A percentile compares a stretch with the other conserved stretches of the same genome.
These are phyloP conservation scores for Cutaneotrichosporon cyanovorans DNA, from an alignment of 1,284 basidiomycete genomes.

Conservation along the genomic window DNA sequence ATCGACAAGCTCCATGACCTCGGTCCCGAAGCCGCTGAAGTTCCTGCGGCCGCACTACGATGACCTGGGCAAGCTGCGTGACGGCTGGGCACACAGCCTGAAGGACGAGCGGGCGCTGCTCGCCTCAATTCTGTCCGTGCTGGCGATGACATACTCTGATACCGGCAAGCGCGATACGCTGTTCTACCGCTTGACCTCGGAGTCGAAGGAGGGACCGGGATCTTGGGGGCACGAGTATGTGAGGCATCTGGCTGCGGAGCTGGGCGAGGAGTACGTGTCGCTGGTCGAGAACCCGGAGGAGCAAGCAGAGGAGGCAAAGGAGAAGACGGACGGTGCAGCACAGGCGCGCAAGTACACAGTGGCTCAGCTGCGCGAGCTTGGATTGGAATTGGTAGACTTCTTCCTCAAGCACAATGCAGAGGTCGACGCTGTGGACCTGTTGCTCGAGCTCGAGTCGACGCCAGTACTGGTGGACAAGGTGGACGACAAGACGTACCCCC, in stretches of 20 bases:
- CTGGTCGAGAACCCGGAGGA: conserved; percentile 39
- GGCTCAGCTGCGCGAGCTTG: conserved; percentile 68
- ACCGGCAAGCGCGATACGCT: conserved; percentile 91
- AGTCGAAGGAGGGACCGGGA: conserved; percentile 79
- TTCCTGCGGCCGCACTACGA: conserved; percentile 94
- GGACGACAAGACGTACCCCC: conserved; percentile 67
- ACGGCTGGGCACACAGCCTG: conserved; percentile 59
- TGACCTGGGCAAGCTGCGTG: conserved; percentile 72
- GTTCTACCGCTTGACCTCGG: conserved; percentile 76
- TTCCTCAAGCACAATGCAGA: conserved; percentile 92
- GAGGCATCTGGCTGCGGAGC: conserved; percentile 89
- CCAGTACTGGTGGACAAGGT: conserved; percentile 67
- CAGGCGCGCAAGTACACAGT: conserved; percentile 28
- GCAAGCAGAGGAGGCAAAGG: conserved; percentile 32
- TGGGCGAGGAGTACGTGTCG: conserved; percentile 78
- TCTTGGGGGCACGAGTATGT: conserved; percentile 99
- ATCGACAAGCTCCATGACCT: conserved; percentile 99
- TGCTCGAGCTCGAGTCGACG: conserved; percentile 91
- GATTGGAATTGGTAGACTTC: conserved; percentile 82
- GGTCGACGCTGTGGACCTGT: conserved; percentile 92
- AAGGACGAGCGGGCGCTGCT: conserved; percentile 82
- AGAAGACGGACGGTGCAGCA: conserved; percentile 5
- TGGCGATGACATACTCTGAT: conserved; percentile 99
- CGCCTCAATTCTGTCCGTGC: conserved; percentile 95
- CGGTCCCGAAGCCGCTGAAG: conserved; percentile 97